Evolutionary conservation across 1,139 yeast species (phyloP), one percentile per base, ranked within the genome.

Genomic region (Taphrina betulina): DNA sequence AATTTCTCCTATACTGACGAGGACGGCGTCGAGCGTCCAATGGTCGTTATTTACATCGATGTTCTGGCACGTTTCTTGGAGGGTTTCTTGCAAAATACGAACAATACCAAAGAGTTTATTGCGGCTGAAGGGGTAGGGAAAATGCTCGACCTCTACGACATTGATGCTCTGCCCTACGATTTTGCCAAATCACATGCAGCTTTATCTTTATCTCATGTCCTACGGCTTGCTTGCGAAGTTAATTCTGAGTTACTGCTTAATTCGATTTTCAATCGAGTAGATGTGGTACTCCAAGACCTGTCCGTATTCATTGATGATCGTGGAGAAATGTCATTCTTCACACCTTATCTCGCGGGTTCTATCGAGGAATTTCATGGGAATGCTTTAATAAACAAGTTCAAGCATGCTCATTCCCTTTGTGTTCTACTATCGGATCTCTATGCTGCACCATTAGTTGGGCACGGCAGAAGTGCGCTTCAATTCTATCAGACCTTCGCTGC

Each of bases 91-190:
- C 68, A 67, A 48, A 70, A 69, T 58, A 67, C 65, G 35, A 55
- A 63, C 29, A 68, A 70, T 14, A 63, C 68, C 31, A 65, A 63
- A 19, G 70, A 69, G 54, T 68, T 71, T 40, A 66, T 69, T 37
- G 65, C 64, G 45, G 67, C 66, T 31, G 60, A 62, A 8, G 73
- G 73, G 3, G 63, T 69, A 16, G 57, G 45, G 3, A 60, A 60
- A 8, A 51, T 71, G 28, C 57, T 70, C 8, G 55, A 59, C 7
- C 60, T 69, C 23, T 68, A 67, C 56, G 61, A 59, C 22, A 50
- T 68, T 3, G 64, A 63, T 1, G 61, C 65, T 38, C 60, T 71
- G 26, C 72, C 74, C 1, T 70, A 68, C 53, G 74, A 71, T 46
- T 71, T 69, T 60, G 68, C 71, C 2, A 65, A 62, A 42, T 63